Evolutionary conservation across 805 yeast species (phyloP).

Genomic region (Yarrowia bubula): DNA sequence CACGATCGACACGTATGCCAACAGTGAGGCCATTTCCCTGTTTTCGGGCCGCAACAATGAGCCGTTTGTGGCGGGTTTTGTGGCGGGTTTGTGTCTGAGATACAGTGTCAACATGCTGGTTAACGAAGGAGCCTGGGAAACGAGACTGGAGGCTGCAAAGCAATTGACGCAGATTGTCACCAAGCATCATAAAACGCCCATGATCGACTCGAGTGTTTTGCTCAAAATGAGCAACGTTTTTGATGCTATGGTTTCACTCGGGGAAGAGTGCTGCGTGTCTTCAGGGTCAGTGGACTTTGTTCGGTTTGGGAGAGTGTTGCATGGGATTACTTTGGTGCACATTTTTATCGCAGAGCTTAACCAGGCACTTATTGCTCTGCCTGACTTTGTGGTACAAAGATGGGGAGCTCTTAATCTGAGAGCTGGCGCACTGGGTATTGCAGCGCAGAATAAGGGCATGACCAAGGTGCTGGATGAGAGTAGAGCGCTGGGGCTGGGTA

Average conservation of each 20-base stretch:
- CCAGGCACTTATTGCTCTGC: background rate
- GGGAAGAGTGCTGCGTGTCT: constrained; percentile 8
- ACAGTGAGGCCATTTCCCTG: background rate
- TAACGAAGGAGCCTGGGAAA: constrained; percentile 9
- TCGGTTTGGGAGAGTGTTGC: constrained; percentile 19
- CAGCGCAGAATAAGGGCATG: background rate
- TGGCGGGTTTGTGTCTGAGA: background rate
- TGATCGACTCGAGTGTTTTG: background rate
- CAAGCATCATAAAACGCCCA: background rate
- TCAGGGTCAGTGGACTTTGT: constrained; percentile 21
- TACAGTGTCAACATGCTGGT: background rate
- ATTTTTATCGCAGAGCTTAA: constrained; percentile 11
- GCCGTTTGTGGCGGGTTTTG: background rate
- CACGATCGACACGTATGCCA: background rate
- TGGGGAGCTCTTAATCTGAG: constrained; percentile 18
- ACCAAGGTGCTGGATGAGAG: constrained; percentile 11
- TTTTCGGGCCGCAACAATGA: background rate
- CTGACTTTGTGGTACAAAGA: constrained; percentile 1
- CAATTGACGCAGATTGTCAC: background rate
- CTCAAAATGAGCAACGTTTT: background rate
- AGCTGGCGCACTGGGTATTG: background rate
- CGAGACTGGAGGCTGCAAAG: background rate
- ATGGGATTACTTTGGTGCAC: background rate
- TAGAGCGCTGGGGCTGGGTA: background rate
- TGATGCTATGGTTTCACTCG: background rate